These are phyloP conservation scores for Boletus barrowsii DNA, from an alignment of 768 basidiomycete genomes.

Conservation along the genomic window DNA sequence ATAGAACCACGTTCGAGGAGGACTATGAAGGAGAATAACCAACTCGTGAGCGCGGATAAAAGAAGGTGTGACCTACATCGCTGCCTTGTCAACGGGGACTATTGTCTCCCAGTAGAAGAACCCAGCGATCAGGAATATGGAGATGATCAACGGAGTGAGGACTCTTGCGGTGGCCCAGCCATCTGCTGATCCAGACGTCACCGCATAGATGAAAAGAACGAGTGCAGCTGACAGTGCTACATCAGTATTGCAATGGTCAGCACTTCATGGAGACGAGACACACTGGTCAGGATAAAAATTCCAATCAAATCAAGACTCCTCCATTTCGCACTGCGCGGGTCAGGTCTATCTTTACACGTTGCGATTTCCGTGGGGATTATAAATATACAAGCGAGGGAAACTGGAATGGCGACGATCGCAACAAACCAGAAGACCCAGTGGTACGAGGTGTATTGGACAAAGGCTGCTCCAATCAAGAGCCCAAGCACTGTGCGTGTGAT, in stretches of 20 bases:
- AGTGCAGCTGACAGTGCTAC: slow-evolving; percentile 27
- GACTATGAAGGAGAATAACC: slow-evolving; percentile 21
- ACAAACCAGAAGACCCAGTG: slow-evolving; percentile 52
- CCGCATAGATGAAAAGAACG: slow-evolving; percentile 40
- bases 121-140: slow-evolving; percentile 34
- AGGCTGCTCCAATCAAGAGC: slow-evolving; percentile 40
- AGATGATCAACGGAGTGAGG: slow-evolving; percentile 45
- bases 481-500: slow-evolving; percentile 34
- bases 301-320: slow-evolving; percentile 39
- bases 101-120: slow-evolving; percentile 54
- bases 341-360: neutral
- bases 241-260: neutral
- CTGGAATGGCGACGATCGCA: slow-evolving; percentile 36
- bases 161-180: slow-evolving; percentile 50
- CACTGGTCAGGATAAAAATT: slow-evolving; percentile 38
- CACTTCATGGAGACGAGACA: neutral
- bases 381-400: slow-evolving; percentile 32
- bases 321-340: slow-evolving; percentile 17
- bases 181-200: slow-evolving; percentile 44
- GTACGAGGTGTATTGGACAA: slow-evolving; percentile 41
- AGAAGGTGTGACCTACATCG: slow-evolving; percentile 32
- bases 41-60: neutral
- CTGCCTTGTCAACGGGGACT: slow-evolving; percentile 39
- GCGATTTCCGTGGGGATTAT: slow-evolving; percentile 32
- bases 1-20: slow-evolving; percentile 43